Evolutionary conservation across 768 basidiomycete species (phyloP).

Genomic region (Tricholoma bakamatsutake): DNA sequence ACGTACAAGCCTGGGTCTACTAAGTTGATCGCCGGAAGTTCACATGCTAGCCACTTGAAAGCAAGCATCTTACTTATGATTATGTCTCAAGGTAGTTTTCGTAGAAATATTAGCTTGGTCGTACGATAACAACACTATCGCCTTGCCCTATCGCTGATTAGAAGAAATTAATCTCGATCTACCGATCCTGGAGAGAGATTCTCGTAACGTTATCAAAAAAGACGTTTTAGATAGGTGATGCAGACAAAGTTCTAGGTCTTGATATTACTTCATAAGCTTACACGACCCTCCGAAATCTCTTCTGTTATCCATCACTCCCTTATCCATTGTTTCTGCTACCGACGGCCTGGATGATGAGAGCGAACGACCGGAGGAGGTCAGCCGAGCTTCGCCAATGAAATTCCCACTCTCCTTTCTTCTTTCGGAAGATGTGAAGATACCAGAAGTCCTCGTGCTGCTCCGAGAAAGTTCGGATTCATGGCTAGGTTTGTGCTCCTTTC

Average conservation of each 20-base stretch:
- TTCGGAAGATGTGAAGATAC: constrained; percentile 4
- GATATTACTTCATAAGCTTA: neutral
- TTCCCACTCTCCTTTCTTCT: neutral
- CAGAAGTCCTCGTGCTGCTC: constrained; percentile 12
- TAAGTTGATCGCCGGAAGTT: too few relatives aligned
- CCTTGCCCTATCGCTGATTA: too few relatives aligned
- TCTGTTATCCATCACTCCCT: neutral
- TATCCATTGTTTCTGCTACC: neutral
- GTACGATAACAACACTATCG: too few relatives aligned
- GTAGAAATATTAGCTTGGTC: too few relatives aligned
- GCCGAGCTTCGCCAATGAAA: constrained; percentile 4
- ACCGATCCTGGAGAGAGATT: too few relatives aligned
- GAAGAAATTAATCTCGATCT: too few relatives aligned
- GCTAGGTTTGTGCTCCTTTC: neutral
- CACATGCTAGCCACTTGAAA: too few relatives aligned
- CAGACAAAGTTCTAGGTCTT: neutral
- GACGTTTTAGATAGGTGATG: neutral
- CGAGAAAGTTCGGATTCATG: constrained; percentile 13
- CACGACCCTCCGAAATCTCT: neutral
- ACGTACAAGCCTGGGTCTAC: too few relatives aligned
- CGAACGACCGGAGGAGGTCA: constrained; percentile 13
- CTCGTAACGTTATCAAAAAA: neutral
- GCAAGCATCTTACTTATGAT: too few relatives aligned
- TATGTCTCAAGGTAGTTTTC: too few relatives aligned
- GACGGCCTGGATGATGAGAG: constrained; percentile 7